Percentiles rank a stretch among this genome's conserved stretches.
phyloP scores from a whole-genome alignment of 441 rosid genomes.

The Euphorbia celastroides region DNA sequence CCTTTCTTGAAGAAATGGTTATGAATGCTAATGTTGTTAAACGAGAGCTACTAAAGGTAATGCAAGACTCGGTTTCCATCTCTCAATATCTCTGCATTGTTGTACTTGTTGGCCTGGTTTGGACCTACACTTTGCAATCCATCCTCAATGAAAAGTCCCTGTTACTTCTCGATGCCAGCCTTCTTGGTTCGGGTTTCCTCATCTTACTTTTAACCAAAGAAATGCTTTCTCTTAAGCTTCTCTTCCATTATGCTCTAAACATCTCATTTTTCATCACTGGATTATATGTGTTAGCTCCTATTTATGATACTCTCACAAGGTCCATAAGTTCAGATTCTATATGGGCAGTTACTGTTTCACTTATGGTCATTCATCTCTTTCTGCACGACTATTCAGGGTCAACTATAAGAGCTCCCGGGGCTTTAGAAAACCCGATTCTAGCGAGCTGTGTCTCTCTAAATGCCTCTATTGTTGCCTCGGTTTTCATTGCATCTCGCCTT shows the following conservation, averaged over 20 bases:
- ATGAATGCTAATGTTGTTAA: background rate
- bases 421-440: background rate
- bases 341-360: background rate
- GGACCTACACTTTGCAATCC: background rate
- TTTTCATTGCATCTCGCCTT: conserved; percentile 1
- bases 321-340: background rate
- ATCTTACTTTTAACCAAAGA: background rate
- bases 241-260: background rate
- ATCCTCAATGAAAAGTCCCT: background rate
- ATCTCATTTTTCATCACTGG: background rate
- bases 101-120: background rate
- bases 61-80: conserved; percentile 1
- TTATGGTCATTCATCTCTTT: background rate
- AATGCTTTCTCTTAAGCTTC: background rate
- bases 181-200: background rate
- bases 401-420: background rate
- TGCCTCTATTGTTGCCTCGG: background rate
- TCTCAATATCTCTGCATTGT: background rate
- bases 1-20: background rate
- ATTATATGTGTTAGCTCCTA: background rate
- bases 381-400: background rate
- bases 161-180: background rate
- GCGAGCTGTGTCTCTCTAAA: background rate
- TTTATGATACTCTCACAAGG: background rate
- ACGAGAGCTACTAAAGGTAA: background rate